phyloP scores from a whole-genome alignment of 371 early-diverging fungal genomes.

The Cokeromyces recurvatus region DNA sequence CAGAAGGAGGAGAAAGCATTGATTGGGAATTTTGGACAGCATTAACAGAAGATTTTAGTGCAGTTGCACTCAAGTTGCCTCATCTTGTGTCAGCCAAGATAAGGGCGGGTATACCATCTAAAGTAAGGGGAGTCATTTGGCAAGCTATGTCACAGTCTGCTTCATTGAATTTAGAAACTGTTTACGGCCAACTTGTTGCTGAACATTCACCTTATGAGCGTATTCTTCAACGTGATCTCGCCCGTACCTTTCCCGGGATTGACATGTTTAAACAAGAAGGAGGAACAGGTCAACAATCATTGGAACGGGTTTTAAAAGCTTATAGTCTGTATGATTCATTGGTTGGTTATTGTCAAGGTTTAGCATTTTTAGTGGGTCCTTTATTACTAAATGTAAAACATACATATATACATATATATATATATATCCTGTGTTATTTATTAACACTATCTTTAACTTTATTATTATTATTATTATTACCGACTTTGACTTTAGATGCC shows the following conservation, averaged over 20 bases:
- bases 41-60: conserved; percentile 78
- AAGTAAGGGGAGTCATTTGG: conserved; percentile 91
- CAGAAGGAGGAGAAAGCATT: conserved; percentile 32
- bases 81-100: conserved; percentile 67
- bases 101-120: conserved; percentile 77
- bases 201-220: conserved; percentile 83
- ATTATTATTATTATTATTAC: background rate
- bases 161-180: conserved; percentile 70
- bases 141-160: conserved; percentile 85
- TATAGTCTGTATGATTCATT: conserved; percentile 88
- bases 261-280: conserved; percentile 81
- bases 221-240: conserved; percentile 86
- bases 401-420: conserved; percentile 1
- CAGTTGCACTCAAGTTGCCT: conserved; percentile 55
- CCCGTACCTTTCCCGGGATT: conserved; percentile 87
- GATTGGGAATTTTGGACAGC: conserved; percentile 96
- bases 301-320: conserved; percentile 84
- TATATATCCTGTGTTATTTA: no score
- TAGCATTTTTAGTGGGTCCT: conserved; percentile 94
- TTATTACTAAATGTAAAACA: conserved; percentile 83
- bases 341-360: conserved; percentile 96
- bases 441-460: background rate
- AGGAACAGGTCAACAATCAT: conserved; percentile 79
- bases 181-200: conserved; percentile 77
- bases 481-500: conserved; percentile 61